phyloP scores from a whole-genome alignment of 768 basidiomycete genomes.

The Paxillus involutus region DNA sequence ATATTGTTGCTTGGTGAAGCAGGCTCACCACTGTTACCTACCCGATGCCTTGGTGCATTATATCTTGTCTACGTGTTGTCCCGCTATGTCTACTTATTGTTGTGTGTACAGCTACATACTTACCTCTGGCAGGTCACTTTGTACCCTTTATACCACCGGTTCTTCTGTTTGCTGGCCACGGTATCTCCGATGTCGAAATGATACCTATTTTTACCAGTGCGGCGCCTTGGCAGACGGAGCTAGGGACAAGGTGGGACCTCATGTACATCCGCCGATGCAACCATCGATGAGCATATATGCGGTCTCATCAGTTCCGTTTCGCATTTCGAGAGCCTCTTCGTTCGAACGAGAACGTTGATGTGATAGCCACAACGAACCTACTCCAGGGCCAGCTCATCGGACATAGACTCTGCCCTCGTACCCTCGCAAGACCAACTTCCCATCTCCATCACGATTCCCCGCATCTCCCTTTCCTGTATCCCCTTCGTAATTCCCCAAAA shows the following conservation, averaged over 20 bases:
- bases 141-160: not conserved
- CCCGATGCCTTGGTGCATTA: not conserved
- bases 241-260: too few species aligned
- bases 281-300: too few species aligned
- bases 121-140: not conserved
- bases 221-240: too few species aligned
- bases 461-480: not conserved
- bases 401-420: conserved; percentile 32
- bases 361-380: not conserved
- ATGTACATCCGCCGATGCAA: too few species aligned
- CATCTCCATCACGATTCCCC: not conserved
- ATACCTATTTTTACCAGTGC: too few species aligned
- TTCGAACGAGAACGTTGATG: not conserved
- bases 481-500: conserved; percentile 28
- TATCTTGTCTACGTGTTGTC: not conserved
- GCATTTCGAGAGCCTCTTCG: not conserved
- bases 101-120: not conserved
- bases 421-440: conserved; percentile 17
- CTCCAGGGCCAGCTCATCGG: not conserved
- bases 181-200: not conserved
- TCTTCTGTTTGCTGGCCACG: too few species aligned
- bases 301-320: too few species aligned
- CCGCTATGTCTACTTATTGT: not conserved
- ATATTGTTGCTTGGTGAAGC: not conserved
- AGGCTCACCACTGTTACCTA: too few species aligned